Conservation (phyloP, 345 rosid species). For the Mangifera indica region DNA sequence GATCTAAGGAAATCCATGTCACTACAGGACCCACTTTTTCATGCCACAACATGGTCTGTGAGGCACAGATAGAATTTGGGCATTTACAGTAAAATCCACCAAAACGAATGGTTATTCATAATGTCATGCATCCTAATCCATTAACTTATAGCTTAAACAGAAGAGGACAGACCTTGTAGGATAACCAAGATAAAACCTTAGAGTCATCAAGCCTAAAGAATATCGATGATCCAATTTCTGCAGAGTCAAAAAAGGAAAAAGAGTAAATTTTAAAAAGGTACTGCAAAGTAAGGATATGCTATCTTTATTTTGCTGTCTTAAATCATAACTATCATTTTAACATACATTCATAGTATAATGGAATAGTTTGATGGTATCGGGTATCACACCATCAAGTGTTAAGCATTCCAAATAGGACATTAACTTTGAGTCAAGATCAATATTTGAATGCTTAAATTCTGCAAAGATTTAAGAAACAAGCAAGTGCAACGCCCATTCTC, state of each 20-base stretch:
- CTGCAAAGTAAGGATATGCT: background rate
- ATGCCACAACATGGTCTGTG: background rate
- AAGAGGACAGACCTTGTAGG: constrained; percentile 56
- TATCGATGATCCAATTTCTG: constrained; percentile 74
- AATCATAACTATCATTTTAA: too few relatives aligned
- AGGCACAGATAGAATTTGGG: background rate
- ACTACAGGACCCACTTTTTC: background rate
- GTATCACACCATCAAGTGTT: background rate
- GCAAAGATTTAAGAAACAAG: background rate
- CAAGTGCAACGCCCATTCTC: background rate
- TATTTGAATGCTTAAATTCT: background rate
- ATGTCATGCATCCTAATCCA: constrained; percentile 9
- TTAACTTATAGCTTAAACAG: background rate
- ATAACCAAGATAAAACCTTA: constrained; percentile 79
- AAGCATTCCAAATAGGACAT: background rate
- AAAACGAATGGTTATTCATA: constrained; percentile 6
- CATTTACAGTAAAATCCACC: background rate
- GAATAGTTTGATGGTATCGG: background rate
- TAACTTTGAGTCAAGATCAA: background rate
- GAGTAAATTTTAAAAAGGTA: background rate
- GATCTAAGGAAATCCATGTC: background rate
- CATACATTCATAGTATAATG: background rate
- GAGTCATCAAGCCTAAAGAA: constrained; percentile 82
- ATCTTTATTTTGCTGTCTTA: background rate
- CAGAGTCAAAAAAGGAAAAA: constrained; percentile 18